Conservation (phyloP, 208 protist species). For the Trypanosomatidae sp. region DNA sequence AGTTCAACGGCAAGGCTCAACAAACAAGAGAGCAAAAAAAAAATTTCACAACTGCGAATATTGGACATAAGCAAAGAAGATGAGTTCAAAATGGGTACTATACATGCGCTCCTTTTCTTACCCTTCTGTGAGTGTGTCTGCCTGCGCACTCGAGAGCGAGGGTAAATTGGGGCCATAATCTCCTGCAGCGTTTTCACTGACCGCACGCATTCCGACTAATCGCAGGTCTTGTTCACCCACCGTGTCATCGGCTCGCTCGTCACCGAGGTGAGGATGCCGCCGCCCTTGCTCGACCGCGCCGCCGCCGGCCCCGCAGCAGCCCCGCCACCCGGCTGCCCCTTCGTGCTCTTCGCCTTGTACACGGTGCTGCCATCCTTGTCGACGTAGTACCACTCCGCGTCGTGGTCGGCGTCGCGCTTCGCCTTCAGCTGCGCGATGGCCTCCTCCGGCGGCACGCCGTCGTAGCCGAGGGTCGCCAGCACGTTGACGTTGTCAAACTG, state of each 20-base stretch:
- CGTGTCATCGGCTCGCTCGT: constrained; percentile 50
- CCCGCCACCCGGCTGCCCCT: constrained; percentile 6
- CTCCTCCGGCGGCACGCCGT: constrained; percentile 45
- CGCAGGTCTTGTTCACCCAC: constrained; percentile 64
- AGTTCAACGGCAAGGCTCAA: too few species aligned
- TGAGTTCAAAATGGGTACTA: too few species aligned
- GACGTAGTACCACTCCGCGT: constrained; percentile 67
- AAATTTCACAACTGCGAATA: too few species aligned
- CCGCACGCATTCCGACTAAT: constrained; percentile 9
- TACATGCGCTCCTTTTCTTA: too few species aligned
- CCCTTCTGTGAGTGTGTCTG: too few species aligned
- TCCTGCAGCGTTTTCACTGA: too few species aligned
- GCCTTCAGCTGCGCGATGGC: constrained; percentile 53
- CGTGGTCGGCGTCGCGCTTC: constrained; percentile 34
- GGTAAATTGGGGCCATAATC: too few species aligned
- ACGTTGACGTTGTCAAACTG: constrained; percentile 85
- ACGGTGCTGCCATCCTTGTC: constrained; percentile 76
- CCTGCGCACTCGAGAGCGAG: too few species aligned
- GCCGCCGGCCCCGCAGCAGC: constrained; percentile 1
- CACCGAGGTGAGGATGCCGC: constrained; percentile 32
- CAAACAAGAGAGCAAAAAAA: too few species aligned
- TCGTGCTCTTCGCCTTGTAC: constrained; percentile 51
- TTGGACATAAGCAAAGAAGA: too few species aligned
- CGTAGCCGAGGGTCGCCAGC: constrained; percentile 57
- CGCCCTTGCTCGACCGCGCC: too few species aligned